Evolutionary conservation across 83 land plant genomes (phyloP), one percentile per base, ranked within the genome.

Genomic region (Larix sibirica): DNA sequence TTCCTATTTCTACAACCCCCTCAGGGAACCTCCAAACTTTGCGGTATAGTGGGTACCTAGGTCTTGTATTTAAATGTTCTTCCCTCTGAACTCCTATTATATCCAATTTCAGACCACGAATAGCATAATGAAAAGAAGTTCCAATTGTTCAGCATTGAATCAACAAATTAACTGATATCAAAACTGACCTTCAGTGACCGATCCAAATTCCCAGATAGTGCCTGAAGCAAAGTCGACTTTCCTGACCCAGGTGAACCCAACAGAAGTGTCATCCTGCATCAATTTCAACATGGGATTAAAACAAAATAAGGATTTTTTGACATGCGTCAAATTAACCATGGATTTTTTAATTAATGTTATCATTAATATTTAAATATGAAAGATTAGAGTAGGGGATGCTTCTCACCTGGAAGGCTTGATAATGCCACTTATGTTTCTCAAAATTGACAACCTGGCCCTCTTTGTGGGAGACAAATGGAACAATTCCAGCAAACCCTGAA

Each of bases 401-500:
- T 17, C 47, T 66, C 84, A 86, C 94, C 94, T 91, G 79, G 88
- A 85, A 59, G 92, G 94, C 59, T 88, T 90, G 81, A 92, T 86
- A 60, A 92, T 80, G 70, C 94, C 92, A 81, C 89, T 88, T 79
- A 88, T 81, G 83, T 83, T 83, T 77, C 85, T 87, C 6, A 93
- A 66, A 61, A 83, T 83, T 38, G 85, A 64, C 40, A 83, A 47
- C 1, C 23, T 79, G 62, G 83, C 62, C 58, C 58, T 83, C 83
- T 79, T 80, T 38, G 82, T 44, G 14, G 70, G 63, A 31, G 82
- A 63, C 31, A 83, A 54, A 50, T 40, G 65, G 20, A 83, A 0
- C 6, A 65, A 44, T 38, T 50, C 85, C 61, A 83, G 21, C 0
- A 44, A 73, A 40, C 58, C 20, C 77, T 73, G 77, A 73, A 44